A percentile compares a stretch with the other conserved stretches of the same genome.
phyloP scores from a whole-genome alignment of 2,329 filamentous ascomycete species.

The Capronia epimyces region DNA sequence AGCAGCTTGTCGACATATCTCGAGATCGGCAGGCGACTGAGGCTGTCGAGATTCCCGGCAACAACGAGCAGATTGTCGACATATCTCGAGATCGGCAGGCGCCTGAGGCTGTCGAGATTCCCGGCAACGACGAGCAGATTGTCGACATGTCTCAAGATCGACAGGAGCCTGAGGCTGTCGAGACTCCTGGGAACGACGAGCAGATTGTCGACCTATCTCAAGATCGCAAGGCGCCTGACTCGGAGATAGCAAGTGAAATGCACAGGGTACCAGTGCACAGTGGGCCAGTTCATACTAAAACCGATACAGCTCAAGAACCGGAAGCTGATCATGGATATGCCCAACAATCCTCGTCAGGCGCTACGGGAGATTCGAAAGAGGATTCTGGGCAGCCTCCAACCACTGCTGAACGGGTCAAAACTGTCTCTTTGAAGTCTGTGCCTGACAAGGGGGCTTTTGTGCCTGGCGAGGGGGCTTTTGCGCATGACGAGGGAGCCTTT shows the following conservation, averaged over 20 bases:
- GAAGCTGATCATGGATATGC: neutral
- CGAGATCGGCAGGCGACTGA: too few relatives aligned
- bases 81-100: neutral
- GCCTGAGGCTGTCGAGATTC: too few relatives aligned
- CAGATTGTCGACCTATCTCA: neutral
- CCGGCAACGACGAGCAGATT: too few relatives aligned
- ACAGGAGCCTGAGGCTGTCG: constrained; percentile 4
- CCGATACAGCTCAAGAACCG: neutral
- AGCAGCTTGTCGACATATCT: too few relatives aligned
- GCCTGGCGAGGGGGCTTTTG: neutral
- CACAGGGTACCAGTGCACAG: neutral
- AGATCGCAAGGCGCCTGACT: neutral
- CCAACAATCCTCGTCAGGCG: neutral
- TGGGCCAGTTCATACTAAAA: neutral
- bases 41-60: constrained; percentile 1
- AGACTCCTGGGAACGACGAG: neutral
- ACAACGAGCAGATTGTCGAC: neutral
- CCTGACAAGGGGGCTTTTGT: neutral
- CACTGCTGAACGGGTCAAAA: neutral
- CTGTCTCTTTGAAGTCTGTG: neutral
- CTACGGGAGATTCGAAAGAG: neutral
- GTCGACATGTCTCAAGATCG: too few relatives aligned
- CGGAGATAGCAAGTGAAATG: neutral
- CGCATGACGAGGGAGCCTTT: neutral
- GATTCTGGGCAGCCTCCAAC: neutral